Base-by-base conservation (phyloP, 2,329 filamentous ascomycete species). In the Penicillium frequentans region DNA sequence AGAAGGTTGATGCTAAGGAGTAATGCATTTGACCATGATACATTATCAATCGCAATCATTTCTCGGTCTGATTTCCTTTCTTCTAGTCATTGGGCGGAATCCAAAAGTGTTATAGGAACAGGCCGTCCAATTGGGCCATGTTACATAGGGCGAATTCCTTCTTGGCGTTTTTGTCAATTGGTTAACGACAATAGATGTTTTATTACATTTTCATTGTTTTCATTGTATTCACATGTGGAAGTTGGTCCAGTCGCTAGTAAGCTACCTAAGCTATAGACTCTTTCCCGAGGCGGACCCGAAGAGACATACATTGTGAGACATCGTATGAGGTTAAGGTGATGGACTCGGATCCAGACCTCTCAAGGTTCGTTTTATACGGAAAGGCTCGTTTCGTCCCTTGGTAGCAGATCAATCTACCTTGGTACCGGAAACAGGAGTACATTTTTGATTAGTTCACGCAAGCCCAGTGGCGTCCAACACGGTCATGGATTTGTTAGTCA, bases 1-100 rank as follows among this genome's bases (percentile, higher is more conserved):
- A 82, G 72, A 82, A 82, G 68, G 73, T 78, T 39, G 80, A 81
- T 65, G 64, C 69, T 52, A 79, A 79, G 70, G 73, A 76, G 62
- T 76, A 70, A 70, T 46, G 46, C 39, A 35, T 37, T 9, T 6
- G 10, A 24, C 39, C 14, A 56, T 43, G 21, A 43, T 29, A 11
- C 10, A 29, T 29, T 11, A 31, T 13, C 29, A 26, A 33, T 23
- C 21, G 26, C 42, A 11, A 27, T 24, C 52, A n/a, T 52, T 27
- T 23, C 35, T 58, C 39, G 47, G 23, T 57, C 59, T 44, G 46
- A 52, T 59, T 59, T 61, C 43, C 54, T 55, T 62, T 57, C 56
- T 53, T 60, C 49, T 62, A 59, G 54, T 54, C 55, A 54, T 50
- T 62, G 49, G 57, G 56, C 55, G 58, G 56, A 49, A 58, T 57